Percentiles rank a stretch among this genome's conserved stretches.
Conservation (phyloP, 257 asterid species). For the Asclepias syriaca region DNA sequence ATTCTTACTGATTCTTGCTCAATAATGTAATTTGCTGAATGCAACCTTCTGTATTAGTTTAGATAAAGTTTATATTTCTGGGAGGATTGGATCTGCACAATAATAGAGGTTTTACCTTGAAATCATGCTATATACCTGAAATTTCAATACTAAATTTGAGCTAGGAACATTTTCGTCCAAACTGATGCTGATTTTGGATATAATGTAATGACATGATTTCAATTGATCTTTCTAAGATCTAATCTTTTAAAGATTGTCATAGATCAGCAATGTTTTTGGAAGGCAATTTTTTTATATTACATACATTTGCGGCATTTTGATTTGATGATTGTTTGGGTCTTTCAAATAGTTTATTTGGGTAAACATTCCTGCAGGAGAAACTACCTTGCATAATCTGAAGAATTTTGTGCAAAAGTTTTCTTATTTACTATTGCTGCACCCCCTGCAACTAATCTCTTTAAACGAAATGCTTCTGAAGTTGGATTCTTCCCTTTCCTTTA, state of each 20-base stretch:
- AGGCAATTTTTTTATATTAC: neutral
- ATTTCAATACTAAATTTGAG: neutral
- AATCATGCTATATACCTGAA: neutral
- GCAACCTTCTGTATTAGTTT: neutral
- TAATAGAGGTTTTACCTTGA: neutral
- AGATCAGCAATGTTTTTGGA: neutral
- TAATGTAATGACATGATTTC: neutral
- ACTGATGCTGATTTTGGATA: neutral
- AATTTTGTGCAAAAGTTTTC: neutral
- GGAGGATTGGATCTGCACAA: slow-evolving; percentile 2
- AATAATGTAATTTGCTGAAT: neutral
- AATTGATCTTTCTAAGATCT: neutral
- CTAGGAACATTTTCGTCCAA: neutral
- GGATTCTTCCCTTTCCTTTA: neutral
- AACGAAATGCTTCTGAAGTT: neutral
- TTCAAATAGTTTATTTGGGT: neutral
- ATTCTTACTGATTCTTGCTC: neutral
- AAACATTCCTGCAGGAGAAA: neutral
- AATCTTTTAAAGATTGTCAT: neutral
- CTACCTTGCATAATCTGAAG: neutral
- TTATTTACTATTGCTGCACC: neutral
- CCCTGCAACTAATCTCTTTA: neutral
- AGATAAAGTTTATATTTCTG: neutral
- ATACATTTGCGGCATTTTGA: neutral
- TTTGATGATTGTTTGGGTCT: neutral